Evolutionary conservation across 768 basidiomycete species (phyloP).

Genomic region (Boletellus ananas): DNA sequence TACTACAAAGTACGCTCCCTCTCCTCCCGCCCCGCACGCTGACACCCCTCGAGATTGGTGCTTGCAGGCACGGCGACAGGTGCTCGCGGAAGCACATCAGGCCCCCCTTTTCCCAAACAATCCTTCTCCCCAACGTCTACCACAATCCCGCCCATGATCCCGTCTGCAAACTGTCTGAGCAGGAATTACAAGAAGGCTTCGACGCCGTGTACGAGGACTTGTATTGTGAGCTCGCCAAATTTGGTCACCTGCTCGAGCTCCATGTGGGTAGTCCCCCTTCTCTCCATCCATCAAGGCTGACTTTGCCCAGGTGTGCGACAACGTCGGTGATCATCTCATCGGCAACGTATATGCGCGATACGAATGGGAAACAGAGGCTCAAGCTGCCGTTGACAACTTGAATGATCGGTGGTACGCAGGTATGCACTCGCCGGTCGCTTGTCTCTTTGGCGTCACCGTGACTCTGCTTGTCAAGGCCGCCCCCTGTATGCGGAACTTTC

Average conservation of each 20-base stretch:
- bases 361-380: conserved; percentile 98
- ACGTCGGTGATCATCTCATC: conserved; percentile 98
- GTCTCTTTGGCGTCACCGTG: conserved; percentile 2
- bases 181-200: conserved; percentile 87
- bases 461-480: conserved; percentile 52
- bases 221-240: conserved; percentile 92
- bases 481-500: conserved; percentile 96
- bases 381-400: conserved; percentile 85
- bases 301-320: conserved; percentile 79
- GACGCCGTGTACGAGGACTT: conserved; percentile 95
- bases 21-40: conserved; percentile 1
- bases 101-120: conserved; percentile 96
- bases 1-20: conserved; percentile 78
- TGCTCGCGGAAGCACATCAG: conserved; percentile 98
- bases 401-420: conserved; percentile 99
- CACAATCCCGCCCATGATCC: conserved; percentile 97
- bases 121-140: conserved; percentile 94
- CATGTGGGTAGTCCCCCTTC: conserved; percentile 56
- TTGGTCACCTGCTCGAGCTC: conserved; percentile 91
- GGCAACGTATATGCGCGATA: conserved; percentile 98
- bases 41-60: conserved; percentile 70
- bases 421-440: conserved; percentile 22
- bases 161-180: conserved; percentile 80
- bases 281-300: background rate
- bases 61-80: conserved; percentile 96